Evolutionary conservation across 768 basidiomycete genomes (phyloP).

Genomic region (Sarcodon aspratus): DNA sequence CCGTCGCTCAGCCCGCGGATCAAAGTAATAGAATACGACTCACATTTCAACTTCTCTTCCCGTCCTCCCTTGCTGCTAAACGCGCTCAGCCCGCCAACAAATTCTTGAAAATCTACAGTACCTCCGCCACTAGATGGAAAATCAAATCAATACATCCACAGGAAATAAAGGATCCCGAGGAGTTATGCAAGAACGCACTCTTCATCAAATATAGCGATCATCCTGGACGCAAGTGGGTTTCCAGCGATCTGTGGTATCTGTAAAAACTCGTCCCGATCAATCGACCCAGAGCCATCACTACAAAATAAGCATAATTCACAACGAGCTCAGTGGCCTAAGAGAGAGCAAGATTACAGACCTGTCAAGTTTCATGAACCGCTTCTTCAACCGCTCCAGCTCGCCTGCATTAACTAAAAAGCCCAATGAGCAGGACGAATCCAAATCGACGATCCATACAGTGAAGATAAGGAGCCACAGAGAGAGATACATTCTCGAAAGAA

Average conservation of each 20-base stretch:
- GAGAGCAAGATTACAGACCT: constrained; percentile 33
- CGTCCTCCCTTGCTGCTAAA: constrained; percentile 95
- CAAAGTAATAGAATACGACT: constrained; percentile 18
- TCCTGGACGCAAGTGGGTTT: constrained; percentile 89
- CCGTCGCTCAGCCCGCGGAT: background rate
- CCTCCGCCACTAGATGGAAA: constrained; percentile 77
- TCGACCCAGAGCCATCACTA: constrained; percentile 94
- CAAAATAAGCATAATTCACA: background rate
- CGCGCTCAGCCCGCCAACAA: constrained; percentile 94
- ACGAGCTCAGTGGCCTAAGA: background rate
- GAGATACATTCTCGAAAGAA: background rate
- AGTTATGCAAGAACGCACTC: constrained; percentile 53
- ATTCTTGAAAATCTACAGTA: constrained; percentile 98
- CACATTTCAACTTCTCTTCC: constrained; percentile 94
- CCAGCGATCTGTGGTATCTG: constrained; percentile 99
- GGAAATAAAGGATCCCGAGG: background rate
- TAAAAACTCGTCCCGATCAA: constrained; percentile 97
- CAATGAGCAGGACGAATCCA: no score
- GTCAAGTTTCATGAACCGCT: constrained; percentile 99
- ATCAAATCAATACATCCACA: background rate
- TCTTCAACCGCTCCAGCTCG: constrained; percentile 93
- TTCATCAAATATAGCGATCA: constrained; percentile 99
- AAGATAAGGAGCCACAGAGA: background rate
- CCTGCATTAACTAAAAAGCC: constrained; percentile 70
- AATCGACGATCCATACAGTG: no score